These are phyloP conservation scores for Penicillium hesseltinei DNA, from an alignment of 2,329 filamentous ascomycete genomes.

Conservation along the genomic window DNA sequence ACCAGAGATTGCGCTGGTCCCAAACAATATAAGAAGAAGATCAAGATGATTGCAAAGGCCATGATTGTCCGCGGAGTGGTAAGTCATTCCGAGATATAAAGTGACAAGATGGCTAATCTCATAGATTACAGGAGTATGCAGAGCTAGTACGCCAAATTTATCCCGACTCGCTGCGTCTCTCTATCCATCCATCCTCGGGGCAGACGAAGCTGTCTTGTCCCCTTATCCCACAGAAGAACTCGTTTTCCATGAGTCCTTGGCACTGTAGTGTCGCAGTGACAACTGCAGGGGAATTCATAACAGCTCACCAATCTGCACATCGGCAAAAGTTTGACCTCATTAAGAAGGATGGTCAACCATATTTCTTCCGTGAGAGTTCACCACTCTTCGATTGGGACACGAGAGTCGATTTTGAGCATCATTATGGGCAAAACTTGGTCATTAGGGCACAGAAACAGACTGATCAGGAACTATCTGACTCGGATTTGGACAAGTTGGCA, in stretches of 20 bases:
- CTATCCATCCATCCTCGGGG: constrained; percentile 8
- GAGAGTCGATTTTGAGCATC: constrained; percentile 2
- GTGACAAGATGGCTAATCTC: background rate
- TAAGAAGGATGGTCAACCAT: background rate
- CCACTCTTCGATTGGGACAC: constrained; percentile 3
- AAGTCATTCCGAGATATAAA: background rate
- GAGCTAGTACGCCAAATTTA: constrained; percentile 7
- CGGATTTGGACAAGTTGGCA: constrained; percentile 10
- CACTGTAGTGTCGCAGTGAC: constrained; percentile 10
- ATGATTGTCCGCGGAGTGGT: constrained; percentile 10
- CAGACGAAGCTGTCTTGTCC: constrained; percentile 8
- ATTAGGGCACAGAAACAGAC: background rate
- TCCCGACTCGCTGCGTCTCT: constrained; percentile 8
- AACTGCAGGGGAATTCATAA: constrained; percentile 1
- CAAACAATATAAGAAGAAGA: constrained; percentile 11
- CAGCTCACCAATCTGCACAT: constrained; percentile 6
- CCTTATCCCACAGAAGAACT: constrained; percentile 3
- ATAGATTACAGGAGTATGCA: constrained; percentile 1
- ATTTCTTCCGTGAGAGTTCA: constrained; percentile 9
- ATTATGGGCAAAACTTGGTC: constrained; percentile 2
- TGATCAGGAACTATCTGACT: background rate
- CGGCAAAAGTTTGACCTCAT: constrained; percentile 5
- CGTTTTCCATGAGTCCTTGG: constrained; percentile 11
- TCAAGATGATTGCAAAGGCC: constrained; percentile 5
- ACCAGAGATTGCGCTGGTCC: constrained; percentile 2